Evolutionary conservation across 192 early-diverging fungal species (phyloP).

Genomic region (Jimgerdemannia flammicorona): DNA sequence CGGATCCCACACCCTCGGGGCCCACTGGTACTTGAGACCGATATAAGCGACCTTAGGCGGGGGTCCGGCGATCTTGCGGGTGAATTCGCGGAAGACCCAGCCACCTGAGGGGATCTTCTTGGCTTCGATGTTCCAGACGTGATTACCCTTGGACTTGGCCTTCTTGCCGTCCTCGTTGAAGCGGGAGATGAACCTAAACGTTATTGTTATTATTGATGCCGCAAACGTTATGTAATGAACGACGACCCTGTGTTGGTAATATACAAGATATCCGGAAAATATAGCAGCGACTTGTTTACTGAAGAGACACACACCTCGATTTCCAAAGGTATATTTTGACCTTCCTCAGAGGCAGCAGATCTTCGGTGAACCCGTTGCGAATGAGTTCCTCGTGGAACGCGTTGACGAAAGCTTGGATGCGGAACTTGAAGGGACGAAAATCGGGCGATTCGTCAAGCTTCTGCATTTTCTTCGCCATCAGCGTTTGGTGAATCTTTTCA

Average conservation of each 20-base stretch:
- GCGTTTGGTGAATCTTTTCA: conserved; percentile 71
- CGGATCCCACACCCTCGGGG: conserved; percentile 73
- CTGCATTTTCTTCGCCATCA: conserved; percentile 75
- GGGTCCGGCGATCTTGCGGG: conserved; percentile 59
- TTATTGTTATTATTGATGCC: no score
- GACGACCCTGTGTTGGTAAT: no score
- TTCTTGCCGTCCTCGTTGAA: conserved; percentile 83
- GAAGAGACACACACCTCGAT: conserved; percentile 31
- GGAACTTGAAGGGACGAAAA: conserved; percentile 79
- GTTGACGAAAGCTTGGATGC: conserved; percentile 79
- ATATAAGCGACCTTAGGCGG: conserved; percentile 61
- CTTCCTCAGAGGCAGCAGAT: conserved; percentile 59
- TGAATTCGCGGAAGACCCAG: conserved; percentile 75
- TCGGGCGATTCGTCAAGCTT: conserved; percentile 66
- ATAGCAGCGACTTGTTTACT: not conserved
- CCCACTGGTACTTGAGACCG: conserved; percentile 60
- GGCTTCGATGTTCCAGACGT: conserved; percentile 81
- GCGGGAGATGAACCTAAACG: conserved; percentile 60
- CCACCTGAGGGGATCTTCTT: conserved; percentile 59
- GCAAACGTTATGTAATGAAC: no score
- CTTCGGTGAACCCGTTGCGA: conserved; percentile 56
- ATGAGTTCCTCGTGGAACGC: conserved; percentile 67
- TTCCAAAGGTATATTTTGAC: conserved; percentile 72
- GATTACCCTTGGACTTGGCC: conserved; percentile 74
- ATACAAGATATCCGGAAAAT: no score